These are phyloP conservation scores for Verticillium klebahnii DNA, from an alignment of 2,329 filamentous ascomycete genomes.

Conservation along the genomic window DNA sequence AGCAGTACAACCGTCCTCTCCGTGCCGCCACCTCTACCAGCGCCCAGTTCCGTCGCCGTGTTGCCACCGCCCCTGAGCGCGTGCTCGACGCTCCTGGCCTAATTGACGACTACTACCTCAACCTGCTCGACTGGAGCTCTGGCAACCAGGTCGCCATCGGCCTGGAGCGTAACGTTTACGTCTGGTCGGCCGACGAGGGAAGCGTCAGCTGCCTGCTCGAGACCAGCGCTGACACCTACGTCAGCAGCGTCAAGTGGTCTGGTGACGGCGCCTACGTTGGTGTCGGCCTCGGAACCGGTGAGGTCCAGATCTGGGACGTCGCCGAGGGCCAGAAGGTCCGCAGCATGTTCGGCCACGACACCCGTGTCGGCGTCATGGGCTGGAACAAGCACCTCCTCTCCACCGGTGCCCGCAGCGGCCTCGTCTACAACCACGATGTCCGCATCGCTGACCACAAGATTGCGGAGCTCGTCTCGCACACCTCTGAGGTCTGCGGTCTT, in stretches of 20 bases:
- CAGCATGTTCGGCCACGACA: conserved; percentile 97
- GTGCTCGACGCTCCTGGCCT: conserved; percentile 94
- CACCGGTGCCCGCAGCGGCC: conserved; percentile 87
- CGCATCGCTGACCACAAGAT: conserved; percentile 97
- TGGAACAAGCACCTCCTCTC: conserved; percentile 99
- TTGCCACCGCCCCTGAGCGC: conserved; percentile 91
- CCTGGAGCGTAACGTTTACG: conserved; percentile 93
- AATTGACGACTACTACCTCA: conserved; percentile 98
- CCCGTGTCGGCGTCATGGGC: conserved; percentile 94
- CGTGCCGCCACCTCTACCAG: conserved; percentile 70
- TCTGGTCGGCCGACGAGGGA: conserved; percentile 96
- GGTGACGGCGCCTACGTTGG: conserved; percentile 94
- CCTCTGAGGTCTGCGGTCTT: conserved; percentile 94
- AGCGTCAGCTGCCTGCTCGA: conserved; percentile 86
- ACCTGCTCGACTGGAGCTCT: conserved; percentile 96
- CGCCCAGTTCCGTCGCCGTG: conserved; percentile 84
- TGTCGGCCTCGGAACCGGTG: conserved; percentile 88
- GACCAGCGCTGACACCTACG: conserved; percentile 84
- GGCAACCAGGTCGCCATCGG: conserved; percentile 98
- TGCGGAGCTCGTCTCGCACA: conserved; percentile 94
- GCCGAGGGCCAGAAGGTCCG: conserved; percentile 92
- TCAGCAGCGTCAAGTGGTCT: conserved; percentile 98
- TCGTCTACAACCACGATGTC: conserved; percentile 98
- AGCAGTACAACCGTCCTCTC: conserved; percentile 96
- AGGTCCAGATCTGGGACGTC: conserved; percentile 99